Base-by-base conservation (phyloP, 345 rosid genomes). In the Gynandropsis gynandra region DNA sequence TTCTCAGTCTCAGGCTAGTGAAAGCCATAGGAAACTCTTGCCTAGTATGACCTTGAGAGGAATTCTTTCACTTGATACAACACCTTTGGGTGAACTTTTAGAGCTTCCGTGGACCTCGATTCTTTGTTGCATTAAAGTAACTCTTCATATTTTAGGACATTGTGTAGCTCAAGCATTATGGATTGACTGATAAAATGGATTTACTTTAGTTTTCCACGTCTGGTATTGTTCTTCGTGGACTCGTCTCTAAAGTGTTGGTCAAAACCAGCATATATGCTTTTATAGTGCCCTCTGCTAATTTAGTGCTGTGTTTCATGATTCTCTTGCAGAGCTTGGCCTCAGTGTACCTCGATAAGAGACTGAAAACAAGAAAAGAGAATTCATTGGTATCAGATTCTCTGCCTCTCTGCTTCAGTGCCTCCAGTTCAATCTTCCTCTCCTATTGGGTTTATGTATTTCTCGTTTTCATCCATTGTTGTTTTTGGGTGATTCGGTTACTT, bases 261-360 rank as follows among this genome's bases (percentile, higher is more conserved):
- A 56, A 18, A 12, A 11, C 0, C 10, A 39, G n/a, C 8, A 18
- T 47, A 56, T 36, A 8, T 43, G 34, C 35, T 55, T 46, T 47
- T 45, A 38, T 31, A 19, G 48, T 12, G 3, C 8, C 11, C 31
- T 48, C 35, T 61, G 50, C 56, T 62, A 47, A 56, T 50, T 8
- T 42, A 7, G 4, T 4, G 13, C 29, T 52, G 17, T 50, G 43
- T 72, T 33, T 42, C 16, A 37, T 47, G 48, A 48, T 24, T 61
- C 45, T 47, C 54, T 46, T 67, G 54, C 88, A 88, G 90, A 75
- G 72, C 70, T 84, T 34, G 90, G 94, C 57, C 76, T 80, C 62
- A 65, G 90, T n/a, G 88, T 74, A 61, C 94, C 88, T 56, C 88
- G 94, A 87, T 78, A 68, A 75, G 42, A 54, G 69, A 45, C 49